These are phyloP conservation scores for Colletotrichum shisoi DNA, from an alignment of 2,329 filamentous ascomycete species.

Conservation along the genomic window DNA sequence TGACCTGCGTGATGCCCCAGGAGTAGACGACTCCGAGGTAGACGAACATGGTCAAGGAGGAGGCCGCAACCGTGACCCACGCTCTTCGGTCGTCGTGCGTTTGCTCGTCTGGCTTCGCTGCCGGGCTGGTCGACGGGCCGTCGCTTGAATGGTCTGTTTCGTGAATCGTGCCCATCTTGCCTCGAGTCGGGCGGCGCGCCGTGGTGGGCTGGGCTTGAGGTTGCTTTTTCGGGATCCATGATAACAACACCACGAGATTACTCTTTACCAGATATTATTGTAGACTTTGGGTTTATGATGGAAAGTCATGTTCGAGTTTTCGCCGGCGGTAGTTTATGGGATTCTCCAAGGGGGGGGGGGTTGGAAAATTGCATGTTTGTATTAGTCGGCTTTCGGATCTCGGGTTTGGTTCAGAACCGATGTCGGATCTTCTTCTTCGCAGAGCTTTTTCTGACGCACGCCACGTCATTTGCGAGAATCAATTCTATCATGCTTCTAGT, in stretches of 20 bases:
- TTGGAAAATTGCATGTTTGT: conserved; percentile 20
- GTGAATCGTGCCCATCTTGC: conserved; percentile 11
- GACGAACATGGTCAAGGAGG: conserved; percentile 43
- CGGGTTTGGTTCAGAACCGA: conserved; percentile 26
- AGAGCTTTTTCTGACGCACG: not conserved
- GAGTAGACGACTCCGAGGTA: conserved; percentile 46
- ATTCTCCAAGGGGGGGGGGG: not conserved
- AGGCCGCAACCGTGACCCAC: conserved; percentile 44
- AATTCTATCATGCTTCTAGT: not conserved
- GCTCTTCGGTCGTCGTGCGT: conserved; percentile 30
- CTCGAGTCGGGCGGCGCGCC: not conserved
- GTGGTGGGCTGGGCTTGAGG: not conserved
- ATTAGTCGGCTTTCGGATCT: conserved; percentile 30
- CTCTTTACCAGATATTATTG: not conserved
- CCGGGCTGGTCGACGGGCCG: not conserved
- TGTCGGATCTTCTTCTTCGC: not conserved
- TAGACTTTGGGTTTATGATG: not conserved
- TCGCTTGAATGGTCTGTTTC: conserved; percentile 8
- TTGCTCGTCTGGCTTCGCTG: not conserved
- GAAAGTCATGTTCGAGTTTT: not conserved
- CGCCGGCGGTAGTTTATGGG: not conserved
- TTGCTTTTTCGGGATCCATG: conserved; percentile 30
- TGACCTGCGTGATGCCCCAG: conserved; percentile 44
- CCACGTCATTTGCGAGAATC: not conserved
- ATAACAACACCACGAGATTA: not conserved